A percentile compares a stretch with the other conserved stretches of the same genome.
Evolutionary conservation across 306 rosid species (phyloP).

Genomic region (Hippophae gyantsensis): DNA sequence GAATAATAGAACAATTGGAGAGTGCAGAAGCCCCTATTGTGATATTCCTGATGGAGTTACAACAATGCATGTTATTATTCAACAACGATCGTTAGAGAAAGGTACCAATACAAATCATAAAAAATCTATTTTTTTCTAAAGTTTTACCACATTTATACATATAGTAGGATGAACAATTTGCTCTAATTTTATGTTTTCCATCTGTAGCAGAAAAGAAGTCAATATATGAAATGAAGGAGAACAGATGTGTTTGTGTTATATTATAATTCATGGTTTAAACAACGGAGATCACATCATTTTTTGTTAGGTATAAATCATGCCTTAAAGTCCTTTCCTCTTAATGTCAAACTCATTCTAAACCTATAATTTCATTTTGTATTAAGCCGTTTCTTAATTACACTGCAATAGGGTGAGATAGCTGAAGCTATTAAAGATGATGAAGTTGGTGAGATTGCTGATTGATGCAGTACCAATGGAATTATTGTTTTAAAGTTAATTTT

Average conservation of each 20-base stretch:
- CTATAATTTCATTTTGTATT: background rate
- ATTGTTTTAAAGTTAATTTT: background rate
- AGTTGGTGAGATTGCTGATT: constrained; percentile 17
- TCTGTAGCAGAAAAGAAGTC: constrained; percentile 66
- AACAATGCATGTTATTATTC: constrained; percentile 86
- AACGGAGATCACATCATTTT: constrained; percentile 19
- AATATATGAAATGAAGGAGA: constrained; percentile 30
- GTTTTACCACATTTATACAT: background rate
- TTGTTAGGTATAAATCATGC: constrained; percentile 18
- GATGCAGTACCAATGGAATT: constrained; percentile 8
- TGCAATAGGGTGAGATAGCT: constrained; percentile 16
- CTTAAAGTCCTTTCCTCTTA: constrained; percentile 4
- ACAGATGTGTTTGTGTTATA: constrained; percentile 67
- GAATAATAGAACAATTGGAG: constrained; percentile 76
- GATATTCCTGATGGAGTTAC: constrained; percentile 78
- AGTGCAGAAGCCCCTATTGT: constrained; percentile 70
- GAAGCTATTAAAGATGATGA: constrained; percentile 21
- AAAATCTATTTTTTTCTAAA: background rate
- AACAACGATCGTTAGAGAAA: constrained; percentile 59
- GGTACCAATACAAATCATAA: constrained; percentile 29
- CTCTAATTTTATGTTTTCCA: constrained; percentile 3
- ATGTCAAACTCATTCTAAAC: background rate
- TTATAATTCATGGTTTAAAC: constrained; percentile 36
- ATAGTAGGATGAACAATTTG: background rate
- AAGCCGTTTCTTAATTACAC: background rate